These are phyloP conservation scores for Trametes sp. DNA, from an alignment of 1,284 basidiomycete genomes.

Conservation along the genomic window DNA sequence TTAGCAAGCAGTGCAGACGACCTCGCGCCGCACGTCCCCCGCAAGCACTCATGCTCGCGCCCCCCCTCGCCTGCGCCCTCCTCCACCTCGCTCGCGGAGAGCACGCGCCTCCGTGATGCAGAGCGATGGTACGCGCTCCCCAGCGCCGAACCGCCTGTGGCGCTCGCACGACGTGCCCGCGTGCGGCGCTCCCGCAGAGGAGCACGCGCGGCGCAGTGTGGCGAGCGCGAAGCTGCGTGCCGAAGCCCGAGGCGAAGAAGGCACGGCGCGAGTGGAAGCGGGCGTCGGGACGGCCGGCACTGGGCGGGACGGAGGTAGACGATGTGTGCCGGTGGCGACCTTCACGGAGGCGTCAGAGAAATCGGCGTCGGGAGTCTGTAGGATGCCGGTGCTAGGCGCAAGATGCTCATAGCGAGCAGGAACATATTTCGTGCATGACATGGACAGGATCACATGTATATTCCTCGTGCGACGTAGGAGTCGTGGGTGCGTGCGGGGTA, in stretches of 20 bases:
- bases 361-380: too few relatives aligned
- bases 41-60: too few relatives aligned
- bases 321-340: conserved; percentile 37
- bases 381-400: too few relatives aligned
- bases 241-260: conserved; percentile 70
- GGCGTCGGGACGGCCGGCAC: conserved; percentile 17
- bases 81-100: too few relatives aligned
- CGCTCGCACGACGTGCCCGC: conserved; percentile 56
- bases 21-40: too few relatives aligned
- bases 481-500: too few relatives aligned
- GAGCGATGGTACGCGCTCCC: conserved; percentile 33
- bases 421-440: too few relatives aligned
- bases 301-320: conserved; percentile 47
- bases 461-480: too few relatives aligned
- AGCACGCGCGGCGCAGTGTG: conserved; percentile 48
- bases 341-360: conserved; percentile 35
- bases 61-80: too few relatives aligned
- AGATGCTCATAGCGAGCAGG: too few relatives aligned
- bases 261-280: conserved; percentile 54
- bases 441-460: too few relatives aligned
- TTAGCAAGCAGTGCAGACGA: too few relatives aligned
- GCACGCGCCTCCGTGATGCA: conserved; percentile 1
- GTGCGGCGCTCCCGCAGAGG: conserved; percentile 55
- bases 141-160: conserved; percentile 67
- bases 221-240: conserved; percentile 59